A percentile compares a stretch with the other conserved stretches of the same genome.
These are phyloP conservation scores for Huiozyma sinensis DNA, from an alignment of 805 yeast species.

Conservation along the genomic window DNA sequence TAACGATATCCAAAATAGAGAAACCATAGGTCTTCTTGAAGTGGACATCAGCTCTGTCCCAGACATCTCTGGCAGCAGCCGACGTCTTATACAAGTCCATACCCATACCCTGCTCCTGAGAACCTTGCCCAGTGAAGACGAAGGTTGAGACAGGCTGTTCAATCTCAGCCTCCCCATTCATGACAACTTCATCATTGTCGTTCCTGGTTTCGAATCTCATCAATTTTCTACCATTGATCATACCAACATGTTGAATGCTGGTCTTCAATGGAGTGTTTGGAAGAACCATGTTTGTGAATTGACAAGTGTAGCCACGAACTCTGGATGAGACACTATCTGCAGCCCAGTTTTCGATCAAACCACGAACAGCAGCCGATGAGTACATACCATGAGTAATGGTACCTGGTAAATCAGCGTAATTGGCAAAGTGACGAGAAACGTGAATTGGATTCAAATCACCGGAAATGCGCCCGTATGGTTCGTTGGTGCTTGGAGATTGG, in stretches of 20 bases:
- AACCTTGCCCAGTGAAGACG: conserved; percentile 99
- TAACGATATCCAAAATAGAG: conserved; percentile 91
- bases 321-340: conserved; percentile 94
- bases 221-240: conserved; percentile 98
- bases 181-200: conserved; percentile 69
- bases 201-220: conserved; percentile 84
- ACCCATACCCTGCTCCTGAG: conserved; percentile 99
- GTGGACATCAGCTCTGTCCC: conserved; percentile 97
- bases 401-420: conserved; percentile 89
- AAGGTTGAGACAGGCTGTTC: conserved; percentile 96
- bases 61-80: conserved; percentile 84
- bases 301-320: conserved; percentile 87
- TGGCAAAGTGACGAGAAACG: conserved; percentile 88
- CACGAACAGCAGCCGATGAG: conserved; percentile 90
- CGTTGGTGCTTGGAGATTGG: conserved; percentile 92
- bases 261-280: conserved; percentile 89
- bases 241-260: conserved; percentile 88
- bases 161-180: conserved; percentile 94
- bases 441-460: conserved; percentile 99
- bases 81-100: conserved; percentile 92
- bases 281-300: conserved; percentile 92
- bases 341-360: conserved; percentile 95
- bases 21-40: conserved; percentile 91
- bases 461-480: conserved; percentile 91
- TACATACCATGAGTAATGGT: conserved; percentile 99